These are phyloP conservation scores for Candida loeiensis DNA, from an alignment of 805 yeast genomes.

Conservation along the genomic window DNA sequence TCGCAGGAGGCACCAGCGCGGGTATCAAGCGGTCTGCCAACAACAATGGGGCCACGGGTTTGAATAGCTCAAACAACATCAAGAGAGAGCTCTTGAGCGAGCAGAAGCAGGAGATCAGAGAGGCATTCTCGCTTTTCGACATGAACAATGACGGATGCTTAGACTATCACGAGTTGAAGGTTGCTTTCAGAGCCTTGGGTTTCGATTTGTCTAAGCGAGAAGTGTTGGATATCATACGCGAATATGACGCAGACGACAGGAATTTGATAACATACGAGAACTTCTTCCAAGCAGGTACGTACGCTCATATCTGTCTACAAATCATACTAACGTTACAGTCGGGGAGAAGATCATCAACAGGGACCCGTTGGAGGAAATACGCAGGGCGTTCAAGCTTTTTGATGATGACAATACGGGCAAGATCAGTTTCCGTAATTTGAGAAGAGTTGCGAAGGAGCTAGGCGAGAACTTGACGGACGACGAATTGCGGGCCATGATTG, in stretches of 20 bases:
- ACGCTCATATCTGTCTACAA: neutral
- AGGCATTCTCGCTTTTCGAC: constrained; percentile 88
- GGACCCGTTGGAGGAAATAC: constrained; percentile 90
- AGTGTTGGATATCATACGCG: constrained; percentile 71
- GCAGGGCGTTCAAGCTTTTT: constrained; percentile 82
- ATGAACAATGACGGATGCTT: constrained; percentile 86
- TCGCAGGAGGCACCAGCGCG: constrained; percentile 1
- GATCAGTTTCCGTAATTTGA: constrained; percentile 71
- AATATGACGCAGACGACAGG: constrained; percentile 74
- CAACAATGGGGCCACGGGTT: constrained; percentile 1
- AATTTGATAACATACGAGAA: constrained; percentile 75
- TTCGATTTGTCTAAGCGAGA: constrained; percentile 77
- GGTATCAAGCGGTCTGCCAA: constrained; percentile 6
- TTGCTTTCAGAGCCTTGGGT: constrained; percentile 90
- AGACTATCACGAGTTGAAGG: constrained; percentile 91
- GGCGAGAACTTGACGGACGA: constrained; percentile 92
- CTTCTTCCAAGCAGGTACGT: constrained; percentile 69
- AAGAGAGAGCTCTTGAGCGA: constrained; percentile 73
- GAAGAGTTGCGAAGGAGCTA: constrained; percentile 86
- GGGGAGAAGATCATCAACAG: constrained; percentile 79
- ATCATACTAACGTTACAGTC: constrained; percentile 41
- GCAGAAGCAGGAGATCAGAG: constrained; percentile 86
- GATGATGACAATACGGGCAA: constrained; percentile 88
- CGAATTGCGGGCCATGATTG: constrained; percentile 94
- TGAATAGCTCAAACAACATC: constrained; percentile 38